These are phyloP conservation scores for Pterulicium gracile DNA, from an alignment of 1,284 basidiomycete genomes.

Conservation along the genomic window DNA sequence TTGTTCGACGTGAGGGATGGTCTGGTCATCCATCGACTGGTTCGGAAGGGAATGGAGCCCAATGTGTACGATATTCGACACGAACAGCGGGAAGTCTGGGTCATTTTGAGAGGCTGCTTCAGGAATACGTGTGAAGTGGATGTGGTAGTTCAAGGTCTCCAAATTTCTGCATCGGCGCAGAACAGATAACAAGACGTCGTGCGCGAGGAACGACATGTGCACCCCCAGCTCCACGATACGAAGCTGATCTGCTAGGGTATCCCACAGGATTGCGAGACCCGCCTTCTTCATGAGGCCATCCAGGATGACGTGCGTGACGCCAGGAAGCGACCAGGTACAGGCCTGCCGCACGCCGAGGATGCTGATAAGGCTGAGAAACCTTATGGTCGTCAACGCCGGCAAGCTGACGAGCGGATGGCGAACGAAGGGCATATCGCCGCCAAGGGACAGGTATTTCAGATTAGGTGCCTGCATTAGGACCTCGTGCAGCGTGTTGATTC, in stretches of 20 bases:
- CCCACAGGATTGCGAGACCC: not conserved
- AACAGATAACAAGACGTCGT: not conserved
- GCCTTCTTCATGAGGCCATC: not conserved
- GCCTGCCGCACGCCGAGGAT: not conserved
- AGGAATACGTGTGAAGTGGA: not conserved
- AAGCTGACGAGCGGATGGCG: not conserved
- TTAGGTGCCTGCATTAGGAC: not conserved
- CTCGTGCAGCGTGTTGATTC: conserved; percentile 1
- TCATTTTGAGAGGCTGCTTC: too few species aligned
- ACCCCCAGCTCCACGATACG: not conserved
- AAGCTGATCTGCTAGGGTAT: not conserved
- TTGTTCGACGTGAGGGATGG: not conserved
- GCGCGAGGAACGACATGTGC: not conserved
- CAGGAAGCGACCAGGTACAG: not conserved
- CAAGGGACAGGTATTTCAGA: not conserved
- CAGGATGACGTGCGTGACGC: not conserved
- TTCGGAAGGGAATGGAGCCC: not conserved
- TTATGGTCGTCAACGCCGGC: not conserved
- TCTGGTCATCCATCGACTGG: not conserved
- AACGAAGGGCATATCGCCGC: not conserved
- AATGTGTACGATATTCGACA: not conserved
- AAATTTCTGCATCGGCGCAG: not conserved
- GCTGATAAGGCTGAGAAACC: not conserved
- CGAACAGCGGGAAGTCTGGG: not conserved
- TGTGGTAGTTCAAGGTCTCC: not conserved